A percentile compares a stretch with the other conserved stretches of the same genome.
Evolutionary conservation across 2,329 filamentous ascomycete genomes (phyloP).

Genomic region (Verticillium tricorpus): DNA sequence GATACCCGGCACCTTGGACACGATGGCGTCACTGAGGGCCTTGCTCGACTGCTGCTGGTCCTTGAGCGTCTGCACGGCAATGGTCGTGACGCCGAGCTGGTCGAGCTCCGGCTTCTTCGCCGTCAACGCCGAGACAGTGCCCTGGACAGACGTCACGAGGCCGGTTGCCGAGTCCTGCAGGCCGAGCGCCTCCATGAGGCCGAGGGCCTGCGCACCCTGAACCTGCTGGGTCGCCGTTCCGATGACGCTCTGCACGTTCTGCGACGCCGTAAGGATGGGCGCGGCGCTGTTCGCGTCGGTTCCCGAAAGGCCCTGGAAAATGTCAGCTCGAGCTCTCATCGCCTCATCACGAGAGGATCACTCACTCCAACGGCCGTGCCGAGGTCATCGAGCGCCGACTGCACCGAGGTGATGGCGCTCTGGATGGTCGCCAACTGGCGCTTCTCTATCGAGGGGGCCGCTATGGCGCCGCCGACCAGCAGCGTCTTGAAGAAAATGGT

Average conservation of each 20-base stretch:
- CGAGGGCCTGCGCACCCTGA: conserved; percentile 17
- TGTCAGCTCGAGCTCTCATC: background rate
- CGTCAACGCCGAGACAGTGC: conserved; percentile 14
- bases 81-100: conserved; percentile 18
- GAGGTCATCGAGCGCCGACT: conserved; percentile 53
- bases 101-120: conserved; percentile 21
- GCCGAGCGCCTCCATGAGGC: conserved; percentile 16
- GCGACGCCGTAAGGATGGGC: conserved; percentile 21
- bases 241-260: conserved; percentile 13
- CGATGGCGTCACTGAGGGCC: conserved; percentile 18
- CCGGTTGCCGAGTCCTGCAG: conserved; percentile 15
- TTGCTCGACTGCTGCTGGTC: conserved; percentile 15
- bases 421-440: conserved; percentile 52
- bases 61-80: conserved; percentile 18
- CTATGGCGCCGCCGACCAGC: conserved; percentile 42
- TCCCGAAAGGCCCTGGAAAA: conserved; percentile 26
- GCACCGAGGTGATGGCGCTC: conserved; percentile 53
- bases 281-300: conserved; percentile 44
- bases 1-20: conserved; percentile 21
- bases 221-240: conserved; percentile 20
- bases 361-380: conserved; percentile 17
- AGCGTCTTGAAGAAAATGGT: conserved; percentile 44
- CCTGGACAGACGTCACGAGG: conserved; percentile 17
- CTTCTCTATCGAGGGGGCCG: conserved; percentile 23
- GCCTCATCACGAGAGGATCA: background rate